Evolutionary conservation across 352 stramenopile genomes (phyloP), one percentile per base, ranked within the genome.

Genomic region (Globisporangium nodosum): DNA sequence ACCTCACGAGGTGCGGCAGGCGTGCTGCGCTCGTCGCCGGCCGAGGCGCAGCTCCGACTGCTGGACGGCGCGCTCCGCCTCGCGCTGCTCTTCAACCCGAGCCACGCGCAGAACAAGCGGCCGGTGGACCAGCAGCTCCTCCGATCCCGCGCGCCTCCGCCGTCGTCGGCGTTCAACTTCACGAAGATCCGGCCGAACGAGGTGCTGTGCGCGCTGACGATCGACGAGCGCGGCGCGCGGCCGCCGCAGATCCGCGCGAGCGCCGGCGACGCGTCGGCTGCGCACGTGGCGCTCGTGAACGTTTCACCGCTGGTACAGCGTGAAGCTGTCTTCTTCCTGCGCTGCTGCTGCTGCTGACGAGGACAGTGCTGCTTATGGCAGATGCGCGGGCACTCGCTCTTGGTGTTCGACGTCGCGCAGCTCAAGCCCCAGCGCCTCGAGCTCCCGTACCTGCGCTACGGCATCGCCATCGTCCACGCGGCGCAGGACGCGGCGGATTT

Each of bases 361-460:
- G 11, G 16, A 27, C 8, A 12, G 46, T 16, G 20, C 8, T 52
- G 7, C 30, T 16, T 12, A 42, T 15, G 5, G 20, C 20, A 91
- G 81, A 79, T 90, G 54, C 67, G 64, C 37, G 77, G 78, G 2
- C 82, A 92, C 52, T 60, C 81, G 18, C 60, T 90, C n/a, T 75
- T 76, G 15, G 65, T 89, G 5, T 73, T 76, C 2, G 78, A 92
- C 7, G 49, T 82, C 16, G 51, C 58, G 31, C 43, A 49, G 9
- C 39, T 83, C 0, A 69, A 69, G 20, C 70, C 70, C 4, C 76
- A 87, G 56, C 60, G 35, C 48, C 71, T 87, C 54, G 65, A 73
- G 7, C 59, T 56, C 8, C 37, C 52, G 0, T 71, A 79, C 24
- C 48, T 85, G 33, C 12, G 16, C 0, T 61, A 73, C 21, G 60